Percentiles rank a stretch among this genome's conserved stretches.
Conservation (phyloP, 352 stramenopile genomes). For the Pythium guiyangense region DNA sequence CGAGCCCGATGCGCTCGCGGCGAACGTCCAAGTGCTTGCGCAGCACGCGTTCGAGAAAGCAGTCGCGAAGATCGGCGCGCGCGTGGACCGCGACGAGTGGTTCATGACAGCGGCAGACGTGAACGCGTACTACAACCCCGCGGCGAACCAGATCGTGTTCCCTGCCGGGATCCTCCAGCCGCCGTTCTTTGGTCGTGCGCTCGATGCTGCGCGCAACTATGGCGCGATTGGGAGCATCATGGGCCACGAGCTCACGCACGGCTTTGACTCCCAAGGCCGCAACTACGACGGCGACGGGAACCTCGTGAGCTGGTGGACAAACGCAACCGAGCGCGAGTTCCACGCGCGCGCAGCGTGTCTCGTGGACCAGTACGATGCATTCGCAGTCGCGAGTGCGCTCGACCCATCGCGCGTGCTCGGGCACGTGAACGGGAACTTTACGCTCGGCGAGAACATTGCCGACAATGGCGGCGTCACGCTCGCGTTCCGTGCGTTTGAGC, state of each 20-base stretch:
- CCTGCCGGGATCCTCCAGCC: constrained; percentile 94
- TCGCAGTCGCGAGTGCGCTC: constrained; percentile 33
- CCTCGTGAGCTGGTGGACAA: constrained; percentile 92
- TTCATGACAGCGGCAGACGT: constrained; percentile 91
- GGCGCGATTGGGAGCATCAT: constrained; percentile 92
- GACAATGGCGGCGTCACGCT: constrained; percentile 82
- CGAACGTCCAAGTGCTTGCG: constrained; percentile 46
- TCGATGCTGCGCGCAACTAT: constrained; percentile 90
- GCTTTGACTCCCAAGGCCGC: constrained; percentile 91
- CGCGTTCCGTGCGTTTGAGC: constrained; percentile 53
- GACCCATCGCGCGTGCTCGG: constrained; percentile 43
- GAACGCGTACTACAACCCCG: constrained; percentile 86
- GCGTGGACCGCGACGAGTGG: constrained; percentile 72
- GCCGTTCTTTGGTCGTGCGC: constrained; percentile 88
- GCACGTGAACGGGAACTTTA: constrained; percentile 75
- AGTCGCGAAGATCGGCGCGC: constrained; percentile 28
- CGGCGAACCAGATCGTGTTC: constrained; percentile 93
- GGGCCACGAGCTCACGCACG: constrained; percentile 95
- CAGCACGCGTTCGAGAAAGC: constrained; percentile 39
- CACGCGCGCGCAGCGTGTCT: constrained; percentile 49
- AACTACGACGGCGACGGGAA: constrained; percentile 89
- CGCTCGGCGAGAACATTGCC: constrained; percentile 78
- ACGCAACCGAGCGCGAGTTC: constrained; percentile 79
- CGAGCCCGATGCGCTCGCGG: constrained; percentile 22
- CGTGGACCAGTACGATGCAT: constrained; percentile 55